Base-by-base conservation (phyloP, 2,329 filamentous ascomycete genomes). In the Elsinoe necatrix region DNA sequence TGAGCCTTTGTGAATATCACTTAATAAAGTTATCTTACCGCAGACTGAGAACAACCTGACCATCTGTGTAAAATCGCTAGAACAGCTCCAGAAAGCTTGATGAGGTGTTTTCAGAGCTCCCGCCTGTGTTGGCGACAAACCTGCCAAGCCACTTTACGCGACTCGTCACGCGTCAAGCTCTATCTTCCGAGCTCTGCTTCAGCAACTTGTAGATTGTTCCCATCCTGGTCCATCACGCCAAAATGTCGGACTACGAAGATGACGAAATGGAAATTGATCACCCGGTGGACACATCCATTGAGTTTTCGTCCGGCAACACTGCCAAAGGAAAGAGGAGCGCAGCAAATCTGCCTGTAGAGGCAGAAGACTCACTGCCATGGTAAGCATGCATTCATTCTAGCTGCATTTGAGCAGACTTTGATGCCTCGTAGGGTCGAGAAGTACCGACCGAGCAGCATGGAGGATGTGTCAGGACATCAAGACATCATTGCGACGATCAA, bases 401-500 rank as follows among this genome's bases (percentile, higher is more conserved):
- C n/a, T n/a, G n/a, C n/a, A n/a, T n/a, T n/a, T n/a, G n/a, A n/a
- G n/a, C n/a, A n/a, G n/a, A n/a, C n/a, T n/a, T n/a, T 54, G 23
- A 57, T 11, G 12, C 63, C 42, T 3, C 9, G 1, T 59, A 90
- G 87, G 91, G 90, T 98, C 7, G 93, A 98, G 69, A 98, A 98
- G 68, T 98, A 97, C 73, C 83, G 93, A 55, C 93, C 93, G 16
- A 84, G 85, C 60, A 89, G 87, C 1, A 82, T 98, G 45, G 83
- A 86, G 63, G 93, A 98, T 72, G 93, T 98, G 58, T 95, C 90
- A 2, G 93, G 93, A 18, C 93, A 98, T 72, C 87, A 96, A 68
- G 93, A 98, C 72, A 97, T 98, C 67, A 83, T 98, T 61, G 85
- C 91, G 3, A 98, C 93, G 1, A 95, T 98, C 75, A 96, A 96